Conservation (phyloP, 805 yeast species). For the Teunomyces panamensis region DNA sequence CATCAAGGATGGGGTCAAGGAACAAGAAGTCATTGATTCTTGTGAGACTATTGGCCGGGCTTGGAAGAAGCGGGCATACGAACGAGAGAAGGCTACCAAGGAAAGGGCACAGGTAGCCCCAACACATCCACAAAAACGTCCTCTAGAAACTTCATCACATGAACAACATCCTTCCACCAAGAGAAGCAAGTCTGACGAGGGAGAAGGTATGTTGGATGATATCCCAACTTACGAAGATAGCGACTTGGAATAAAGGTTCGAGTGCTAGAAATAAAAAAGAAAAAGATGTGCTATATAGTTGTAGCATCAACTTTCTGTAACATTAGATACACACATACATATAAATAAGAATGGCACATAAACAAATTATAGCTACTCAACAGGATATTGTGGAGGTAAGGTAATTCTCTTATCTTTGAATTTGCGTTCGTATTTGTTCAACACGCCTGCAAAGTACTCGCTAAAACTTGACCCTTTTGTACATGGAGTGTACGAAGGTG, state of each 20-base stretch:
- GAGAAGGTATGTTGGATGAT: slow-evolving; percentile 24
- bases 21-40: slow-evolving; percentile 66
- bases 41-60: slow-evolving; percentile 53
- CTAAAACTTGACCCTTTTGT: background rate
- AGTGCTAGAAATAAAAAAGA: background rate
- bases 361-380: background rate
- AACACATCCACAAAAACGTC: background rate
- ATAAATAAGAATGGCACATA: background rate
- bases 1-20: slow-evolving; percentile 80
- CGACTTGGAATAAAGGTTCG: slow-evolving; percentile 16
- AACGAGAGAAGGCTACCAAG: slow-evolving; percentile 23
- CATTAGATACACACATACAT: background rate
- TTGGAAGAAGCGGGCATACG: slow-evolving; percentile 60
- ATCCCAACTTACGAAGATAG: slow-evolving; percentile 43
- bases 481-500: background rate
- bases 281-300: background rate
- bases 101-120: slow-evolving; percentile 2
- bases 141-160: slow-evolving; percentile 2
- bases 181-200: slow-evolving; percentile 9
- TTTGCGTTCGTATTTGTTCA: background rate
- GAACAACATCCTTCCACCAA: slow-evolving; percentile 11
- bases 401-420: background rate
- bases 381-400: background rate
- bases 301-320: background rate
- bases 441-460: background rate